Evolutionary conservation across 78 protist genomes (phyloP), one percentile per base, ranked within the genome.

Genomic region (Dictyostelium intermedium): DNA sequence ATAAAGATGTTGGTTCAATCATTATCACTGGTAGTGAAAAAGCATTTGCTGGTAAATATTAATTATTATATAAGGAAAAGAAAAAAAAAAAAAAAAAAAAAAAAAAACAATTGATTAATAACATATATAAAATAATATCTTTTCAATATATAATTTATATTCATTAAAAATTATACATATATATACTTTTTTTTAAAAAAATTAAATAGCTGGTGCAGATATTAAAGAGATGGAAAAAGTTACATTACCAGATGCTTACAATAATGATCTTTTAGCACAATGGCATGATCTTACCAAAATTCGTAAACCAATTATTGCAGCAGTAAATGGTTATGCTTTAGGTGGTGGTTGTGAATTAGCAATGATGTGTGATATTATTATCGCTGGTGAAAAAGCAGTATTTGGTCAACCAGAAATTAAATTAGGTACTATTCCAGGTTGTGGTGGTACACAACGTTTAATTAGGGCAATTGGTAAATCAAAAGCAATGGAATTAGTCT

Each of bases 281-380:
- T 92, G 98, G 97, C 91, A 94, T 43, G 72, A 56, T 30, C 95
- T 97, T 30, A 53, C 95, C 2, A 18, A 37, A 27, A 32, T 50
- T 39, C 23, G 95, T 61, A 99, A 97, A 96, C 99, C 99, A 34
- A 81, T 98, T 83, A 97, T 99, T 27, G 99, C 99, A 18, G 99
- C 99, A 2, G 99, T 99, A 47, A 97, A 98, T 80, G 99, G 99
- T 66, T 98, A 87, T 82, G 99, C 99, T 3, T 85, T 98, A 13
- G 99, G 99, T 18, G 99, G 99, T 27, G 99, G 99, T 50, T 98
- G 99, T 82, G 99, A 99, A 93, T 91, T 98, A 20, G 99, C 99
- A 18, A 98, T 98, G 99, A 96, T 97, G 97, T 98, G 99, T 95
- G 99, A 98, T 87, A 91, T 98, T 34, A 97, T 98, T 79, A 85